Percentiles rank a stretch among this genome's conserved stretches.
Conservation (phyloP, 2,329 filamentous ascomycete genomes). For the Exserohilum turcica region DNA sequence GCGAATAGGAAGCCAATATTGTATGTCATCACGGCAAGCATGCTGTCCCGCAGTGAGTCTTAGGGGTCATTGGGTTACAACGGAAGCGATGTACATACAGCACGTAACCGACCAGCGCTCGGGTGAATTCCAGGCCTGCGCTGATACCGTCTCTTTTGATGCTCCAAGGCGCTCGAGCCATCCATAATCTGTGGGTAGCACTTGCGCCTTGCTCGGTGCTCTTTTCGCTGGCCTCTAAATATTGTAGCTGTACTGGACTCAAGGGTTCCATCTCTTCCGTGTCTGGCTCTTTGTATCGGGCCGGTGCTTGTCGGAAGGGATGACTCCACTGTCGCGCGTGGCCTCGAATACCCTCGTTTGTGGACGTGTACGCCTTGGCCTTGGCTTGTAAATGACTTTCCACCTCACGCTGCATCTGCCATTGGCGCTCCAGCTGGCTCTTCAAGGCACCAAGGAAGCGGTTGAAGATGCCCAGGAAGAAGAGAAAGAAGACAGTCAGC, state of each 20-base stretch:
- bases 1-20: conserved; percentile 40
- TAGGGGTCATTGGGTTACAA: background rate
- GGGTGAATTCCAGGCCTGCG: conserved; percentile 29
- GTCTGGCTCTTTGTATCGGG: conserved; percentile 17
- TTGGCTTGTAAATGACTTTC: background rate
- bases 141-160: conserved; percentile 26
- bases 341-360: background rate
- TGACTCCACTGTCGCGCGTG: conserved; percentile 25
- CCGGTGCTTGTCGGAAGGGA: conserved; percentile 5
- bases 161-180: conserved; percentile 25
- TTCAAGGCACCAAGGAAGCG: conserved; percentile 39
- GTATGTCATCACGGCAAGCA: conserved; percentile 43
- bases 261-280: conserved; percentile 27
- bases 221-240: background rate
- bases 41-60: conserved; percentile 19
- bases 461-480: conserved; percentile 34
- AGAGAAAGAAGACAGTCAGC: conserved; percentile 35
- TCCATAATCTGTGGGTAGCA: conserved; percentile 19
- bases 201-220: background rate
- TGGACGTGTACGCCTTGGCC: conserved; percentile 2
- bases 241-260: conserved; percentile 11
- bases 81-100: conserved; percentile 24
- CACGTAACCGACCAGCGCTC: conserved; percentile 37
- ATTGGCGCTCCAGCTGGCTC: conserved; percentile 31
- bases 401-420: conserved; percentile 12